Conservation (phyloP, 305 asterid species). For the Stenogyne calaminthoides region DNA sequence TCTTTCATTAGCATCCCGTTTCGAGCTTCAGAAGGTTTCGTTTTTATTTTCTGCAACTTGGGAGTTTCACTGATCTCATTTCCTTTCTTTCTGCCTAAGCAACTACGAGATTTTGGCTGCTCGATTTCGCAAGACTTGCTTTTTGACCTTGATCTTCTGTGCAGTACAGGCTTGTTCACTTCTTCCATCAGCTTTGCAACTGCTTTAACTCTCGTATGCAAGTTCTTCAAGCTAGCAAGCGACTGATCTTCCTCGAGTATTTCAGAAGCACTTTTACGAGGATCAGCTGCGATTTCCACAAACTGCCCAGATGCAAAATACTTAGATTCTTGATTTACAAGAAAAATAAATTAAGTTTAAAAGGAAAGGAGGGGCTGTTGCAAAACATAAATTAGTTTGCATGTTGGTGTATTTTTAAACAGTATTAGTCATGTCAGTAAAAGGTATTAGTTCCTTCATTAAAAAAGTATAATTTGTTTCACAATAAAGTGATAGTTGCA, state of each 20-base stretch:
- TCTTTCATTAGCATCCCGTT: conserved; percentile 69
- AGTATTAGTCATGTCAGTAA: no score
- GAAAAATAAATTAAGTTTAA: background rate
- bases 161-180: conserved; percentile 44
- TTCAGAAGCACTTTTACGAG: conserved; percentile 38
- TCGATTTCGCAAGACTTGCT: conserved; percentile 43
- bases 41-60: conserved; percentile 57
- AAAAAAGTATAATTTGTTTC: no score
- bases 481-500: no score
- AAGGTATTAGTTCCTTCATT: no score
- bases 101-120: conserved; percentile 48
- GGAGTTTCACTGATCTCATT: conserved; percentile 42
- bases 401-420: no score
- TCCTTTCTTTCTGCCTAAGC: conserved; percentile 47
- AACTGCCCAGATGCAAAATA: conserved; percentile 46
- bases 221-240: conserved; percentile 52
- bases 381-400: no score
- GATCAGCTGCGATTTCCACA: conserved; percentile 44
- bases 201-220: conserved; percentile 64
- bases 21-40: conserved; percentile 51
- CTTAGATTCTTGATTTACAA: background rate
- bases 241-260: conserved; percentile 44
- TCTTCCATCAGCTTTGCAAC: conserved; percentile 71
- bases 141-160: conserved; percentile 37
- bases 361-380: no score